Evolutionary conservation across 1,284 basidiomycete species (phyloP).

Genomic region (Neolentinus lepideus): DNA sequence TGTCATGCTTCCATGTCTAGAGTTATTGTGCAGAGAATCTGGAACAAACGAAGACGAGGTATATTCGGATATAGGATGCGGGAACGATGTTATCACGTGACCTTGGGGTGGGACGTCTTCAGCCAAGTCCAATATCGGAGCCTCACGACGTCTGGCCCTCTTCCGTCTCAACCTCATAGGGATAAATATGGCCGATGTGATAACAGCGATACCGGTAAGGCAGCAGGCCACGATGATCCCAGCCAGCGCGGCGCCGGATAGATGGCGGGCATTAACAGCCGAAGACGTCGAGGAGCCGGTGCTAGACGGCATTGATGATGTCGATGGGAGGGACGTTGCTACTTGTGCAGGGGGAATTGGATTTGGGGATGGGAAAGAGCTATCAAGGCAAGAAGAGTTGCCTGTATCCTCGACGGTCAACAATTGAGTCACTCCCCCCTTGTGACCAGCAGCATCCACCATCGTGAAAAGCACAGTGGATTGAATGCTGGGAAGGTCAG

Average conservation of each 20-base stretch:
- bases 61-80: not conserved
- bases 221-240: not conserved
- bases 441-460: not conserved
- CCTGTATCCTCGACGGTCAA: not conserved
- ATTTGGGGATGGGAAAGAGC: not conserved
- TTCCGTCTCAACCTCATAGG: not conserved
- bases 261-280: not conserved
- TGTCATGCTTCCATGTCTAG: not conserved
- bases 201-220: not conserved
- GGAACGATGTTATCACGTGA: not conserved
- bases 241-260: not conserved
- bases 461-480: slow-evolving; percentile 5
- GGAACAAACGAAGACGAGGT: not conserved
- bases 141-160: not conserved
- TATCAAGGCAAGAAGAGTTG: not conserved
- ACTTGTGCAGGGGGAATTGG: not conserved
- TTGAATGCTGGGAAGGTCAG: slow-evolving; percentile 18
- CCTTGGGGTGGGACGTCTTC: not conserved
- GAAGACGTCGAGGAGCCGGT: not conserved
- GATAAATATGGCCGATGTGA: not conserved
- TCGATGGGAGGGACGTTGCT: not conserved
- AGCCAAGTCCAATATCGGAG: not conserved
- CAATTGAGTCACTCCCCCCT: not conserved
- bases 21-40: not conserved
- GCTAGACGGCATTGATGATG: not conserved